Base-by-base conservation (phyloP, 306 rosid genomes). In the Hippophae rhamnoides region DNA sequence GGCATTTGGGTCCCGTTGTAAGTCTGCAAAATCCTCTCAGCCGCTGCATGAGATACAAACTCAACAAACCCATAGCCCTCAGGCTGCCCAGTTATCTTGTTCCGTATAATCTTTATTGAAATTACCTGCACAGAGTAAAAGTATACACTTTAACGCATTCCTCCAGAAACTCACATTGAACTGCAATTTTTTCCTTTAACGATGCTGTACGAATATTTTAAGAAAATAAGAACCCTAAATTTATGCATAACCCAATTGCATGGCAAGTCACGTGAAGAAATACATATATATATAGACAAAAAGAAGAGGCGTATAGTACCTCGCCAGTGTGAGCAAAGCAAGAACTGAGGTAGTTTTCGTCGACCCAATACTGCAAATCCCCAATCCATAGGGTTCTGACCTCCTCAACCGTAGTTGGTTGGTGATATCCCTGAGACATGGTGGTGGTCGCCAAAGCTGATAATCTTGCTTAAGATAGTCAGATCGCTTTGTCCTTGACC, bases 361-460 rank as follows among this genome's bases (percentile, higher is more conserved):
- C 97, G 57, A 86, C 87, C 97, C 95, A 89, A 62, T 84, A 89
- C 79, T 89, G 97, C 50, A 89, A 77, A 77, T 89, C 93, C 10
- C 97, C 97, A 56, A 89, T 89, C 95, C 93, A 89, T 0, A 89
- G 95, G 8, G 97, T 89, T 76, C 92, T 70, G 11, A 89, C 92
- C 73, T 89, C 96, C 58, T 81, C 86, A 10, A 72, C 74, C 13
- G 86, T 13, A 44, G 81, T 75, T 5, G 86, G 81, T 43, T 81
- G 74, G 56, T 56, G 77, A 49, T 64, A 74, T 43, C 64, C 78
- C 78, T 65, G 78, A 44, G 75, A 42, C 64, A 63, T 12, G 59
- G 52, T 64, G 49, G 71, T 60, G 7, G 63, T 59, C 43, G 83
- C 62, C 77, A 71, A 31, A 31, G 38, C 38, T 31, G 38, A 4